Percentiles rank a stretch among this genome's conserved stretches.
Conservation (phyloP, 352 stramenopile genomes). For the Phytophthora capsici region DNA sequence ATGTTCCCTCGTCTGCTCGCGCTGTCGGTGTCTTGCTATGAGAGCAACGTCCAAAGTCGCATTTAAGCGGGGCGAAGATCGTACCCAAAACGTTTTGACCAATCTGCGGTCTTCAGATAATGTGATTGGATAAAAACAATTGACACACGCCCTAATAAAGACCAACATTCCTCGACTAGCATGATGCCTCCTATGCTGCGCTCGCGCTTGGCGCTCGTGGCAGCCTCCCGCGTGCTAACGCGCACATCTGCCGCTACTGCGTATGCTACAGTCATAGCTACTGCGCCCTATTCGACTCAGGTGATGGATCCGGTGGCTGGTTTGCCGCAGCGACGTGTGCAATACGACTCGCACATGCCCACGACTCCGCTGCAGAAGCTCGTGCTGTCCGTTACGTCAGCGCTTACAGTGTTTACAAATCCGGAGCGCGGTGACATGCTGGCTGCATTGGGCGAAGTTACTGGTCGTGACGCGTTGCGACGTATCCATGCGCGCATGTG, state of each 20-base stretch:
- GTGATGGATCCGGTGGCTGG: constrained; percentile 46
- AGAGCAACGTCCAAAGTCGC: constrained; percentile 13
- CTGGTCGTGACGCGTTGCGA: constrained; percentile 86
- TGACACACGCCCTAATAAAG: background rate
- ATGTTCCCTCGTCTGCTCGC: constrained; percentile 37
- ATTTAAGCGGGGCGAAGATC: constrained; percentile 30
- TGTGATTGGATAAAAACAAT: constrained; percentile 9
- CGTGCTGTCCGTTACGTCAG: constrained; percentile 85
- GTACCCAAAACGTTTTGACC: constrained; percentile 4
- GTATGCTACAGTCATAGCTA: background rate
- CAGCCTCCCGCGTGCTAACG: constrained; percentile 20
- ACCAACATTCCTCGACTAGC: constrained; percentile 6
- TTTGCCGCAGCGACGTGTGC: constrained; percentile 52
- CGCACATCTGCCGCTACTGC: background rate
- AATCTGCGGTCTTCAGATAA: too few relatives aligned
- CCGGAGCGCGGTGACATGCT: constrained; percentile 96
- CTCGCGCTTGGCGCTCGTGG: constrained; percentile 10
- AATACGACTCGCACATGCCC: constrained; percentile 78
- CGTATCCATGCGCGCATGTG: constrained; percentile 89
- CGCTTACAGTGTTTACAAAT: constrained; percentile 90
- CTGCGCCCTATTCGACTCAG: constrained; percentile 1
- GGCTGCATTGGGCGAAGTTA: constrained; percentile 95
- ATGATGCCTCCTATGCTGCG: constrained; percentile 20
- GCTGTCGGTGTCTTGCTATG: constrained; percentile 20
- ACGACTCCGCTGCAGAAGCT: constrained; percentile 89